These are phyloP conservation scores for Mortierella sp. DNA, from an alignment of 371 early-diverging fungal genomes.

Conservation along the genomic window DNA sequence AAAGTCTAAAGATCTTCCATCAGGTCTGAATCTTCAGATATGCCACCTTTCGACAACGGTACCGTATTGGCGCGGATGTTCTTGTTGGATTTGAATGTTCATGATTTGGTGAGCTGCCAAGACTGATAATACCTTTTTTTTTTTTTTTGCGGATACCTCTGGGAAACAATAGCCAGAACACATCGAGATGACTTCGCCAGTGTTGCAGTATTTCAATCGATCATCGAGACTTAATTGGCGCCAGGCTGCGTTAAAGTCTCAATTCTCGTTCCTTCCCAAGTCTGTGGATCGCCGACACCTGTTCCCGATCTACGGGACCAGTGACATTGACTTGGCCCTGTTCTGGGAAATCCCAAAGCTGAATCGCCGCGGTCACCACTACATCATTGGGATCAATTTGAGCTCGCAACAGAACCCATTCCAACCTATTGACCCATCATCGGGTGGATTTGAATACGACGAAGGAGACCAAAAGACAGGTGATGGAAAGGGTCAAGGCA, in stretches of 20 bases:
- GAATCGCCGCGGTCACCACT: constrained; percentile 82
- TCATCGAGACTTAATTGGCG: constrained; percentile 84
- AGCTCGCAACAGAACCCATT: constrained; percentile 81
- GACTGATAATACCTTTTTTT: too few relatives aligned
- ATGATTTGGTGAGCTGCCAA: too few relatives aligned
- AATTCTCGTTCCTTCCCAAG: constrained; percentile 72
- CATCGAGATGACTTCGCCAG: constrained; percentile 59
- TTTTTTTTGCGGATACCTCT: too few relatives aligned
- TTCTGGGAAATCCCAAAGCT: constrained; percentile 80
- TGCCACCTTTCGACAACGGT: constrained; percentile 43
- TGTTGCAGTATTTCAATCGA: constrained; percentile 72
- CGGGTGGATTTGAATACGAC: constrained; percentile 37
- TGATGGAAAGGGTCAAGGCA: too few relatives aligned
- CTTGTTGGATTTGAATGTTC: too few relatives aligned
- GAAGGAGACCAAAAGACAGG: constrained; percentile 10
- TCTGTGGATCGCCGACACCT: constrained; percentile 58
- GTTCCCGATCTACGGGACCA: constrained; percentile 84
- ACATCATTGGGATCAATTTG: constrained; percentile 89
- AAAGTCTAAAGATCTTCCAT: constrained; percentile 38
- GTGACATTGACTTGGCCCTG: constrained; percentile 88
- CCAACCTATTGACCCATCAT: constrained; percentile 50
- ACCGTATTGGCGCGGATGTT: neutral
- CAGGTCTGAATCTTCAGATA: constrained; percentile 54
- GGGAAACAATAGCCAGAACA: neutral
- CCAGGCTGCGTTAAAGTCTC: constrained; percentile 61